phyloP scores from a whole-genome alignment of 257 asterid genomes.

The Fraxinus cuspidata region DNA sequence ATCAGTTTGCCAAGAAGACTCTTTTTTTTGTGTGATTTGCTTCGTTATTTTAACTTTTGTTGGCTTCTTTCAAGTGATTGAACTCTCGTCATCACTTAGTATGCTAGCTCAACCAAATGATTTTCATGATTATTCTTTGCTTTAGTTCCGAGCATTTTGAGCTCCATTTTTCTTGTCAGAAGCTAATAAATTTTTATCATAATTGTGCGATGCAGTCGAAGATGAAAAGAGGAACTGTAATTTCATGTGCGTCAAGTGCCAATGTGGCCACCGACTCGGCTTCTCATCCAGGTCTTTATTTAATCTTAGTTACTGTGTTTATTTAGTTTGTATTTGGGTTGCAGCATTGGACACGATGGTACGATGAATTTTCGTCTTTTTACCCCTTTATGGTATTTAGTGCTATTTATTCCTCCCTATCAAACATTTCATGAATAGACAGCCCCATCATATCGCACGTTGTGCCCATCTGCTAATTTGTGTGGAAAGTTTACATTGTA shows the following conservation, averaged over 20 bases:
- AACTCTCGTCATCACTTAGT: not conserved
- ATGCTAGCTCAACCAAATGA: not conserved
- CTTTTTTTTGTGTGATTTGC: not conserved
- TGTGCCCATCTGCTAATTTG: not conserved
- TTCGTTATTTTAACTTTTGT: not conserved
- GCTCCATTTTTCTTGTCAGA: not conserved
- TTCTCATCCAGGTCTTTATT: constrained; percentile 54
- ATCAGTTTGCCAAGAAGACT: constrained; percentile 3
- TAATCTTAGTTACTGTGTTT: constrained; percentile 22
- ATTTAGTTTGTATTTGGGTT: not conserved
- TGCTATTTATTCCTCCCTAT: not conserved
- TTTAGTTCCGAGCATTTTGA: not conserved
- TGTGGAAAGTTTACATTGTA: constrained; percentile 30
- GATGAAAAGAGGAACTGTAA: constrained; percentile 67
- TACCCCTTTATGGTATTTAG: not conserved
- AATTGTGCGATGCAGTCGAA: constrained; percentile 56
- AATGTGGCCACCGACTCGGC: constrained; percentile 36
- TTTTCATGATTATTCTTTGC: not conserved
- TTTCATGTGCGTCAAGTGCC: constrained; percentile 43
- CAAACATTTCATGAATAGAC: not conserved
- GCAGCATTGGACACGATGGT: not conserved
- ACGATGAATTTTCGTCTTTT: not conserved
- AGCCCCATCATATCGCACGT: not conserved
- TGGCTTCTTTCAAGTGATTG: not conserved
- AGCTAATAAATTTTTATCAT: not conserved